Percentiles rank a stretch among this genome's conserved stretches.
These are phyloP conservation scores for Suillus hirtellus DNA, from an alignment of 768 basidiomycete species.

Conservation along the genomic window DNA sequence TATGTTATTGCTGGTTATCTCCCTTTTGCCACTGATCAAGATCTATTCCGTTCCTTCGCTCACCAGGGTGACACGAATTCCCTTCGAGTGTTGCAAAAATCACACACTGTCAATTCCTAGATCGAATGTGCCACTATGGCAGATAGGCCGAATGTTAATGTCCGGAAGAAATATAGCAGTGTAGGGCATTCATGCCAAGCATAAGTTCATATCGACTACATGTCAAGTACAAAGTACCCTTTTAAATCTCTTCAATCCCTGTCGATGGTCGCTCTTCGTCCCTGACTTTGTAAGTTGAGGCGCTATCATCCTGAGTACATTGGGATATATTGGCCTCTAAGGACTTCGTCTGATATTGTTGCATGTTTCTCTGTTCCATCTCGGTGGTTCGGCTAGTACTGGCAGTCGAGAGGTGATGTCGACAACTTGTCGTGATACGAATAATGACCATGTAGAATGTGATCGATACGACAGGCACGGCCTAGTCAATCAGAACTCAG, in stretches of 20 bases:
- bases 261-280: not conserved
- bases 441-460: conserved; percentile 4
- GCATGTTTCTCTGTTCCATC: not conserved
- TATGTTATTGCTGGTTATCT: no score
- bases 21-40: no score
- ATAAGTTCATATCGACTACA: not conserved
- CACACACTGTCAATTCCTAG: no score
- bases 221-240: not conserved
- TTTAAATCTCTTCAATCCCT: not conserved
- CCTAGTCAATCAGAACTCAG: not conserved
- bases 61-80: no score
- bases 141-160: not conserved
- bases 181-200: not conserved
- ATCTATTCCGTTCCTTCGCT: no score
- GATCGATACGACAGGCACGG: not conserved
- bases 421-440: not conserved
- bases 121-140: no score
- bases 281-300: not conserved
- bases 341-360: conserved; percentile 3
- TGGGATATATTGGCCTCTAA: conserved; percentile 5
- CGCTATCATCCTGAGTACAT: not conserved
- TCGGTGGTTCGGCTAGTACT: not conserved
- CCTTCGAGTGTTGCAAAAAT: no score
- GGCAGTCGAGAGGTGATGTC: not conserved
- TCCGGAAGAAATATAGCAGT: not conserved